These are phyloP conservation scores for Colletotrichum spaethianum DNA, from an alignment of 2,329 filamentous ascomycete genomes.

Conservation along the genomic window DNA sequence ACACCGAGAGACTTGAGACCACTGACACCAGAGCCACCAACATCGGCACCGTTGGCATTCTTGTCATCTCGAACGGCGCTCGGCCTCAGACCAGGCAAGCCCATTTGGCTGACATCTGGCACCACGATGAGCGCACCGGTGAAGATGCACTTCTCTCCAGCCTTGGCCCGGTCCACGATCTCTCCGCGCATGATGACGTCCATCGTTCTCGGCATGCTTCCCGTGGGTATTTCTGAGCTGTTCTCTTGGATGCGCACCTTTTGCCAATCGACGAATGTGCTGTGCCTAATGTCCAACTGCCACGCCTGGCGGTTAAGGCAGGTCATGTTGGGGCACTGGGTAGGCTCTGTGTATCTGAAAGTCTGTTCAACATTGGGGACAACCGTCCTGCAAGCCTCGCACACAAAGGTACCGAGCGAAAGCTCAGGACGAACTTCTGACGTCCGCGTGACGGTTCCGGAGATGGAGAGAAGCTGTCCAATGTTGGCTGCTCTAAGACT, in stretches of 20 bases:
- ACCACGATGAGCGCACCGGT: constrained; percentile 97
- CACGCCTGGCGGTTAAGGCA: constrained; percentile 94
- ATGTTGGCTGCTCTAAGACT: constrained; percentile 91
- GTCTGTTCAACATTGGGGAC: constrained; percentile 96
- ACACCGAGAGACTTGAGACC: constrained; percentile 95
- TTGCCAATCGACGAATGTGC: constrained; percentile 99
- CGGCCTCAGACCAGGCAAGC: constrained; percentile 86
- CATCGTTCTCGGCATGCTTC: constrained; percentile 98
- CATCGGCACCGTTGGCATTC: constrained; percentile 80
- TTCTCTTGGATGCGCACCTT: constrained; percentile 99
- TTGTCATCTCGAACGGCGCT: constrained; percentile 88
- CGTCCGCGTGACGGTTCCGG: constrained; percentile 95
- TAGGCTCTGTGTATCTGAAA: constrained; percentile 96
- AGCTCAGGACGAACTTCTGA: constrained; percentile 97
- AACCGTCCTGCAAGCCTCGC: constrained; percentile 87
- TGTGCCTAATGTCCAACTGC: constrained; percentile 96
- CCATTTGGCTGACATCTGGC: constrained; percentile 94
- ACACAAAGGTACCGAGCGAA: constrained; percentile 91
- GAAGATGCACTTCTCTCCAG: constrained; percentile 98
- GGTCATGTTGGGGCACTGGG: constrained; percentile 89
- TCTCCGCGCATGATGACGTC: constrained; percentile 96
- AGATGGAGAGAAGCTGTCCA: constrained; percentile 93
- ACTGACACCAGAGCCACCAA: constrained; percentile 85
- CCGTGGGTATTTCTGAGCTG: constrained; percentile 96
- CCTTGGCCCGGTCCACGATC: constrained; percentile 97